A percentile compares a stretch with the other conserved stretches of the same genome.
These are phyloP conservation scores for Niveomyces coronatus DNA, from an alignment of 2,329 filamentous ascomycete genomes.

Conservation along the genomic window DNA sequence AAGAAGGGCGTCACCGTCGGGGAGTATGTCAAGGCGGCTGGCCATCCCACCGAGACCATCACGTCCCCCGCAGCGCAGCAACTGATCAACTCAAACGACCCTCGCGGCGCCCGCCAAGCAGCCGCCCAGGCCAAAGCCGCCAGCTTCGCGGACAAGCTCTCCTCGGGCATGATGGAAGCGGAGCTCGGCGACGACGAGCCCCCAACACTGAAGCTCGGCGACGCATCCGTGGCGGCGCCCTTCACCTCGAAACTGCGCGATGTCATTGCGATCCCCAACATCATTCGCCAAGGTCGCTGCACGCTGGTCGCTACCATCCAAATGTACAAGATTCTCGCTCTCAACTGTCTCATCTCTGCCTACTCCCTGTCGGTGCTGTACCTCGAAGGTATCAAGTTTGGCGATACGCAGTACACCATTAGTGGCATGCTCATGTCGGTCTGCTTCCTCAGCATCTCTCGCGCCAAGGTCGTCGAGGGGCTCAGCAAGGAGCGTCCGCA, in stretches of 20 bases:
- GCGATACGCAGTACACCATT: conserved; percentile 95
- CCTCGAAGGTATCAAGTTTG: conserved; percentile 97
- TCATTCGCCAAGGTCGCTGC: conserved; percentile 93
- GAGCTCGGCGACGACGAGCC: conserved; percentile 85
- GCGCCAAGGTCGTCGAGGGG: conserved; percentile 88
- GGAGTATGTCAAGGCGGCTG: conserved; percentile 44
- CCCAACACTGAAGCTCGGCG: conserved; percentile 90
- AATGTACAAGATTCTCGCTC: conserved; percentile 99
- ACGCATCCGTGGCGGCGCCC: conserved; percentile 91
- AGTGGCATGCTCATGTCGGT: conserved; percentile 99
- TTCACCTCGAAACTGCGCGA: conserved; percentile 98
- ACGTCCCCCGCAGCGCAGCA: conserved; percentile 56
- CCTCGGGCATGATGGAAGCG: conserved; percentile 77
- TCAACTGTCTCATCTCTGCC: conserved; percentile 96
- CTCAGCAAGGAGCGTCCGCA: conserved; percentile 95
- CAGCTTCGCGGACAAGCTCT: conserved; percentile 76
- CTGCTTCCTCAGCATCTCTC: conserved; percentile 97
- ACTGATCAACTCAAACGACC: conserved; percentile 32
- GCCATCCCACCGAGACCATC: conserved; percentile 49
- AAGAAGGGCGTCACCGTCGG: conserved; percentile 61
- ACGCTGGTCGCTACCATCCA: conserved; percentile 97
- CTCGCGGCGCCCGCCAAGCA: conserved; percentile 32
- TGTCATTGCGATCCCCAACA: conserved; percentile 94
- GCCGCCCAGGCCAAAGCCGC: conserved; percentile 63
- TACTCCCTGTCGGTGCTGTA: conserved; percentile 96